Evolutionary conservation across 768 basidiomycete genomes (phyloP).

Genomic region (Clathrus columnatus): DNA sequence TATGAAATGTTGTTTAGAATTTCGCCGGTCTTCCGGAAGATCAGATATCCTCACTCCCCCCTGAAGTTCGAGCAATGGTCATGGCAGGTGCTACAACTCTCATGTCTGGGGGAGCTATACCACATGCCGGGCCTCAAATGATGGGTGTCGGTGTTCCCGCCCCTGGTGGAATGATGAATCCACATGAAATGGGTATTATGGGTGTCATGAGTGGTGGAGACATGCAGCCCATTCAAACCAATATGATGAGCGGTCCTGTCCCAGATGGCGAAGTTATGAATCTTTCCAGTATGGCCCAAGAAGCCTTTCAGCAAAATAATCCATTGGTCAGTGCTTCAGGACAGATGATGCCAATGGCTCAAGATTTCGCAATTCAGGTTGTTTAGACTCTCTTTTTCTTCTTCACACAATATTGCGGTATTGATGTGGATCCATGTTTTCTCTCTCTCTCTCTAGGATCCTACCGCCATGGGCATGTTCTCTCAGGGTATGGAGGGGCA

Average conservation of each 20-base stretch:
- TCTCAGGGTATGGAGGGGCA: conserved; percentile 43
- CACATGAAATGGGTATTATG: conserved; percentile 47
- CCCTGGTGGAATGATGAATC: conserved; percentile 30
- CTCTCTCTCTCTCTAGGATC: conserved; percentile 35
- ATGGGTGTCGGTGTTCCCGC: conserved; percentile 34
- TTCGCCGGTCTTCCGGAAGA: conserved; percentile 79
- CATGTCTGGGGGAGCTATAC: conserved; percentile 44
- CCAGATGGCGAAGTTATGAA: conserved; percentile 16
- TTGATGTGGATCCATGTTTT: background rate
- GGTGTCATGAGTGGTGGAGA: conserved; percentile 61
- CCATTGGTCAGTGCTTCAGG: conserved; percentile 4
- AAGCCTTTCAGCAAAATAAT: conserved; percentile 11
- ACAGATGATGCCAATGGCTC: conserved; percentile 48
- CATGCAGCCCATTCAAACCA: conserved; percentile 37
- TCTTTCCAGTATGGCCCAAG: conserved; percentile 8
- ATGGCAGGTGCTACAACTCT: conserved; percentile 74
- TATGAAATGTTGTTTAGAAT: conserved; percentile 37
- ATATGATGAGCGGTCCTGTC: conserved; percentile 28
- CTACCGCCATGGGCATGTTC: conserved; percentile 58
- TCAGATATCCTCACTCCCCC: conserved; percentile 65
- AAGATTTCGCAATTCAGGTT: conserved; percentile 72
- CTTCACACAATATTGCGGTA: background rate
- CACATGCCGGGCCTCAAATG: conserved; percentile 33
- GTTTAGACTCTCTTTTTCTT: conserved; percentile 22
- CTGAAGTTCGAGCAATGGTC: conserved; percentile 79